phyloP scores from a whole-genome alignment of 1,284 basidiomycete genomes.

The Sporisorium scitamineum region DNA sequence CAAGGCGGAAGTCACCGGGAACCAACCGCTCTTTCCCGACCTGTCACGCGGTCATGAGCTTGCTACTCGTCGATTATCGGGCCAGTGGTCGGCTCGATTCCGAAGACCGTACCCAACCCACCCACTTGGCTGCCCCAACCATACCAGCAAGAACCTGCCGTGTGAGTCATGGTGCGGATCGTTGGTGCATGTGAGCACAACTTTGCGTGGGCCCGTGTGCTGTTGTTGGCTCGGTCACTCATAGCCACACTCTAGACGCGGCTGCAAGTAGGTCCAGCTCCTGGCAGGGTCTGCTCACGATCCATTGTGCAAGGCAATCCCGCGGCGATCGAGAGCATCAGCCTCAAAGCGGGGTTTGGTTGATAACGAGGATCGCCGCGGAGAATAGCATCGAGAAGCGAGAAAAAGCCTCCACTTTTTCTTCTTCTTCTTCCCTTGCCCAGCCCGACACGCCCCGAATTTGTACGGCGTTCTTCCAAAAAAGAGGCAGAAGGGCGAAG shows the following conservation, averaged over 20 bases:
- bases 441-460: conserved; percentile 21
- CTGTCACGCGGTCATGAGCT: neutral
- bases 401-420: conserved; percentile 14
- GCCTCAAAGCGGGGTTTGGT: neutral
- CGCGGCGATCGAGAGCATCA: neutral
- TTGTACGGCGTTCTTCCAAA: neutral
- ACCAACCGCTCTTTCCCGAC: neutral
- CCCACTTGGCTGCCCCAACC: neutral
- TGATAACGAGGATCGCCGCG: neutral
- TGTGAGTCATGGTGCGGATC: too few species aligned
- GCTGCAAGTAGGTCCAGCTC: too few species aligned
- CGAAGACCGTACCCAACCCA: neutral
- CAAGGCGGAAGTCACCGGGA: conserved; percentile 2
- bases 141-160: neutral
- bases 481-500: conserved; percentile 1
- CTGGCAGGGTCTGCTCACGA: too few species aligned
- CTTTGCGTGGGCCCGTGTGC: too few species aligned
- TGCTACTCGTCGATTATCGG: neutral
- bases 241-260: too few species aligned
- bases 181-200: too few species aligned
- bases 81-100: neutral
- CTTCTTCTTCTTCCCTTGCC: neutral
- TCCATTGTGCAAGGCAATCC: neutral
- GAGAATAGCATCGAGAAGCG: neutral
- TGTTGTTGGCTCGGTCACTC: too few species aligned